Percentiles rank a stretch among this genome's conserved stretches.
phyloP scores from a whole-genome alignment of 768 basidiomycete genomes.

The Termitomyces heimii region DNA sequence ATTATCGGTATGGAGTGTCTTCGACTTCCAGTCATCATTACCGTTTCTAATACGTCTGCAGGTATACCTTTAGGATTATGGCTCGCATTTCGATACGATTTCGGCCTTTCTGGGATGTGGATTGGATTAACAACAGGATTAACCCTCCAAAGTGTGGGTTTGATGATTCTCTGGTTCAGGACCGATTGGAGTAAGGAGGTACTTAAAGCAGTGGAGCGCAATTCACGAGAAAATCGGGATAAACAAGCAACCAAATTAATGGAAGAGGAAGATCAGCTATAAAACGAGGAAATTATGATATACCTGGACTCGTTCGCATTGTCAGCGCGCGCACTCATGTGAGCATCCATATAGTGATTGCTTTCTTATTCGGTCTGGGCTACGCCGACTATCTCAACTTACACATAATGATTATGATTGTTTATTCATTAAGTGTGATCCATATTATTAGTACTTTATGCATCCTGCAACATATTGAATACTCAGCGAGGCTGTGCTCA shows the following conservation, averaged over 20 bases:
- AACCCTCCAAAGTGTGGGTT: not conserved
- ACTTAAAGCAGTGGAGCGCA: slow-evolving; percentile 4
- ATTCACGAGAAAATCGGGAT: not conserved
- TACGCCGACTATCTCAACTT: too few relatives aligned
- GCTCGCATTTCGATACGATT: slow-evolving; percentile 1
- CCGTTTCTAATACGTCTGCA: not conserved
- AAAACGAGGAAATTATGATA: too few relatives aligned
- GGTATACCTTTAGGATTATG: slow-evolving; percentile 1
- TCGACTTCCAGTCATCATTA: not conserved
- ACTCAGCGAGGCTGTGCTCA: too few relatives aligned
- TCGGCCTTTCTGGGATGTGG: slow-evolving; percentile 7
- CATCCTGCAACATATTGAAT: too few relatives aligned
- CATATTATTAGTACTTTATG: too few relatives aligned
- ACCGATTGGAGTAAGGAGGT: not conserved
- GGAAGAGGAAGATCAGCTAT: not conserved
- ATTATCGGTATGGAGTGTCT: not conserved
- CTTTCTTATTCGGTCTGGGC: too few relatives aligned
- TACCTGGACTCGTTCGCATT: too few relatives aligned
- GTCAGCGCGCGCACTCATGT: too few relatives aligned
- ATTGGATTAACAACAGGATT: not conserved
- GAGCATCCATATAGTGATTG: too few relatives aligned
- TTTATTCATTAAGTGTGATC: too few relatives aligned
- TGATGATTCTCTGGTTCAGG: not conserved
- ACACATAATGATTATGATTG: too few relatives aligned
- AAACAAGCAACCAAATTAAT: not conserved